Evolutionary conservation across 331 rosid genomes (phyloP).

Genomic region (Quercus tomentella): DNA sequence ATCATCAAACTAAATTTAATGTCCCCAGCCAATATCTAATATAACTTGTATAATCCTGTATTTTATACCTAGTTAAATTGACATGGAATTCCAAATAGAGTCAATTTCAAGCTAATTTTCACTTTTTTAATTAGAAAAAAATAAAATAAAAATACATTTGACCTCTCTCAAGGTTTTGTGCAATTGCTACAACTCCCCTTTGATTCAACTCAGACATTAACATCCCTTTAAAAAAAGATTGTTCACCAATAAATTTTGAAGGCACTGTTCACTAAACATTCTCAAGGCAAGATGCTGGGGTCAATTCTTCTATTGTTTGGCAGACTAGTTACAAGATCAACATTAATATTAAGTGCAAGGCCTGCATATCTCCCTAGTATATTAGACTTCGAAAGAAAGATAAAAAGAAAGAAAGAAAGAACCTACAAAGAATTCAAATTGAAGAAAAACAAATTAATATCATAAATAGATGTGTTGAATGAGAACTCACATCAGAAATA

Average conservation of each 20-base stretch:
- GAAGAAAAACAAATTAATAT: not conserved
- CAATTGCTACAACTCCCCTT: too few relatives aligned
- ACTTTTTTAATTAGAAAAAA: not conserved
- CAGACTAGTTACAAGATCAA: not conserved
- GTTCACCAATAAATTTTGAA: too few relatives aligned
- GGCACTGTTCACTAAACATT: too few relatives aligned
- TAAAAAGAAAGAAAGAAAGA: not conserved
- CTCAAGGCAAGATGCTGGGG: not conserved
- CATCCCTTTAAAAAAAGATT: too few relatives aligned
- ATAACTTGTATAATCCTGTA: not conserved
- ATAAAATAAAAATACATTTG: not conserved
- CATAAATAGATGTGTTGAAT: slow-evolving; percentile 7
- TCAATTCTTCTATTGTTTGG: not conserved
- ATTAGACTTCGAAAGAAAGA: not conserved
- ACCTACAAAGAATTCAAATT: not conserved
- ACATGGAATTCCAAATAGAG: not conserved
- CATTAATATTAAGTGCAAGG: not conserved
- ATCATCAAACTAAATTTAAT: not conserved
- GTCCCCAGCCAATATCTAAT: not conserved
- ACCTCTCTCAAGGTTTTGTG: too few relatives aligned
- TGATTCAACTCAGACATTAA: too few relatives aligned
- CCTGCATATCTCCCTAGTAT: not conserved
- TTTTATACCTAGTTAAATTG: not conserved
- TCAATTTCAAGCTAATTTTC: not conserved
- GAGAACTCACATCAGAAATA: slow-evolving; percentile 52